Conservation (phyloP, 2,329 filamentous ascomycete species). For the Arthrinium phaeospermum region DNA sequence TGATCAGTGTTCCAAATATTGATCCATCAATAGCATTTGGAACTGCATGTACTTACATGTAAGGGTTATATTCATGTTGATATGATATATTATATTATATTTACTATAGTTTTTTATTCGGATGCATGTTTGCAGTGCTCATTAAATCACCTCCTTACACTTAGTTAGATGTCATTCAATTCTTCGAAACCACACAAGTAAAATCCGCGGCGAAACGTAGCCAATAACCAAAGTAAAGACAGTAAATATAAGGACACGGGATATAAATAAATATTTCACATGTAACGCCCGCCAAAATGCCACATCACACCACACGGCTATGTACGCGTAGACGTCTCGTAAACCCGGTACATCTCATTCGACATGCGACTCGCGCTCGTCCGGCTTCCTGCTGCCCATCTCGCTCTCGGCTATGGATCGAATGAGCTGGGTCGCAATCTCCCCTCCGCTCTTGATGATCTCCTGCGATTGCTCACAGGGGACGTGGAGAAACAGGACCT, state of each 20-base stretch:
- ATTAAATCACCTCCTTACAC: no score
- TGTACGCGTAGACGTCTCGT: background rate
- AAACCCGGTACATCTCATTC: background rate
- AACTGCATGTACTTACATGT: background rate
- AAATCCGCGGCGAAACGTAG: no score
- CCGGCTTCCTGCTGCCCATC: conserved; percentile 16
- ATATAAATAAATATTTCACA: no score
- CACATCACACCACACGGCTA: background rate
- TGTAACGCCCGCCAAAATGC: background rate
- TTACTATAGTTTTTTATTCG: no score
- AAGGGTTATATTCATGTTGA: no score
- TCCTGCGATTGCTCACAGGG: conserved; percentile 62
- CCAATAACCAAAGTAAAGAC: background rate
- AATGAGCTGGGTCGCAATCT: conserved; percentile 60
- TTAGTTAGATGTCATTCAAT: no score
- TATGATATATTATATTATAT: no score
- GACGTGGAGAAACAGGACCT: conserved; percentile 75
- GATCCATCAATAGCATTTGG: background rate
- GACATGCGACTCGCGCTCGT: background rate
- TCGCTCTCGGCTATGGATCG: conserved; percentile 58
- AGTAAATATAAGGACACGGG: no score
- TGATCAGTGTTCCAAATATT: background rate
- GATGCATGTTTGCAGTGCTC: no score
- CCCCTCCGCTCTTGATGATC: conserved; percentile 54
- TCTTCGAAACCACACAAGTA: no score